Percentiles rank a stretch among this genome's conserved stretches.
These are phyloP conservation scores for Coemansia sp. DNA, from an alignment of 192 early-diverging fungal genomes.

Conservation along the genomic window DNA sequence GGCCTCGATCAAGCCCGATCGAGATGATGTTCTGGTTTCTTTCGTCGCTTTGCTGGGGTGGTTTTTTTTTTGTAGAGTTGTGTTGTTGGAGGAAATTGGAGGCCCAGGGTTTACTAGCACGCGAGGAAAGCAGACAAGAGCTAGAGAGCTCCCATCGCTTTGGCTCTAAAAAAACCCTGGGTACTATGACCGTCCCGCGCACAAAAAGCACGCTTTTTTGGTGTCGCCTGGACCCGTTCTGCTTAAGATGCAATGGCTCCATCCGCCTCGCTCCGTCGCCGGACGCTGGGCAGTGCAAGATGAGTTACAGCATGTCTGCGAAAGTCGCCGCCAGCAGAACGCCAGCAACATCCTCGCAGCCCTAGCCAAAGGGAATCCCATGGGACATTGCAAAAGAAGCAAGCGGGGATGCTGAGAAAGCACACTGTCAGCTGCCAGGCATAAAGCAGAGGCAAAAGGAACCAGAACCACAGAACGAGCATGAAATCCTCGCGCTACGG, in stretches of 20 bases:
- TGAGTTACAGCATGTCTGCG: background rate
- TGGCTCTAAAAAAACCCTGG: conserved; percentile 17
- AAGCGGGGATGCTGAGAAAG: too few relatives aligned
- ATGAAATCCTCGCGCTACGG: background rate
- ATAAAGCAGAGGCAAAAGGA: background rate
- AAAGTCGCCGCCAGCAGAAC: conserved; percentile 6
- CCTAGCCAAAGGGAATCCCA: conserved; percentile 9
- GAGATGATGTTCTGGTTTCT: too few relatives aligned
- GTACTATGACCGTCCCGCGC: conserved; percentile 49
- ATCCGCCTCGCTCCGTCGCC: background rate
- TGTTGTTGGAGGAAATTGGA: conserved; percentile 53
- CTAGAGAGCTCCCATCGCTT: background rate
- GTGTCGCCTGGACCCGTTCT: conserved; percentile 7
- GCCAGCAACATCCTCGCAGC: conserved; percentile 3
- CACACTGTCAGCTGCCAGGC: background rate
- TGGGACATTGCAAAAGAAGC: background rate
- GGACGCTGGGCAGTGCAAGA: background rate
- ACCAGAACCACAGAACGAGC: conserved; percentile 6
- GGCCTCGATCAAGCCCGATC: too few relatives aligned
- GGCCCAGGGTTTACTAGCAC: conserved; percentile 30
- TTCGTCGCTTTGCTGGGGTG: too few relatives aligned
- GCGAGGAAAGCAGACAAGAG: conserved; percentile 10
- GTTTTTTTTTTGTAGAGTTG: too few relatives aligned
- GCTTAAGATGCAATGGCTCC: background rate
- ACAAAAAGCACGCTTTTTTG: conserved; percentile 1